Evolutionary conservation across 2,329 filamentous ascomycete species (phyloP).

Genomic region (Penicillium decumbens): DNA sequence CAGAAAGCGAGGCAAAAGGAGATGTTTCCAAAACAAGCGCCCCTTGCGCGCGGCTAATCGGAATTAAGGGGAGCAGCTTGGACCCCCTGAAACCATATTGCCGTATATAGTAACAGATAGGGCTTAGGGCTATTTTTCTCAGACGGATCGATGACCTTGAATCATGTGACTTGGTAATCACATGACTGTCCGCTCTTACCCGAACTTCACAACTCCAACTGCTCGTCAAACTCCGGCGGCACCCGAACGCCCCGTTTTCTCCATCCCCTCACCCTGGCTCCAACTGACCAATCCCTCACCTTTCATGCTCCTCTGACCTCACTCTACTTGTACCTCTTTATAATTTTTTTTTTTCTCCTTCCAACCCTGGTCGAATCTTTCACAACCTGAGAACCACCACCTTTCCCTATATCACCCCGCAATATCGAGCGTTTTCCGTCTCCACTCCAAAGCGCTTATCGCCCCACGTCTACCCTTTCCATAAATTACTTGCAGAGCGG

Average conservation of each 20-base stretch:
- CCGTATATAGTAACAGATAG: conserved; percentile 5
- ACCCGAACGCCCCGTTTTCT: not conserved
- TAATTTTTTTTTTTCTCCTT: not conserved
- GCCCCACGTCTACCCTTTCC: conserved; percentile 17
- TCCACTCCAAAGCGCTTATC: conserved; percentile 18
- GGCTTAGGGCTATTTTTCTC: not conserved
- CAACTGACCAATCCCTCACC: conserved; percentile 15
- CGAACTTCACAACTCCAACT: not conserved
- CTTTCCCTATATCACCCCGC: not conserved
- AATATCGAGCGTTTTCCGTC: conserved; percentile 5
- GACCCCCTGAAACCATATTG: conserved; percentile 10
- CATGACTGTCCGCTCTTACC: not conserved
- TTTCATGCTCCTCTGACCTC: conserved; percentile 16
- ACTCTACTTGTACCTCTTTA: conserved; percentile 9
- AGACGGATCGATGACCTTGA: not conserved
- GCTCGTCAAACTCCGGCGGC: not conserved
- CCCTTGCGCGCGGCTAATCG: conserved; percentile 37
- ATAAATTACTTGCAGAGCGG: conserved; percentile 7
- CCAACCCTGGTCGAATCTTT: not conserved
- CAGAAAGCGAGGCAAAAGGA: conserved; percentile 31
- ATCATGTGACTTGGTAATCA: conserved; percentile 5
- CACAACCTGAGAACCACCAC: not conserved
- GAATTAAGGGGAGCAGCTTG: conserved; percentile 4
- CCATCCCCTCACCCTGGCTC: conserved; percentile 6
- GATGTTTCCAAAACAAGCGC: conserved; percentile 35